These are phyloP conservation scores for Lippia alba DNA, from an alignment of 305 asterid species.

Conservation along the genomic window DNA sequence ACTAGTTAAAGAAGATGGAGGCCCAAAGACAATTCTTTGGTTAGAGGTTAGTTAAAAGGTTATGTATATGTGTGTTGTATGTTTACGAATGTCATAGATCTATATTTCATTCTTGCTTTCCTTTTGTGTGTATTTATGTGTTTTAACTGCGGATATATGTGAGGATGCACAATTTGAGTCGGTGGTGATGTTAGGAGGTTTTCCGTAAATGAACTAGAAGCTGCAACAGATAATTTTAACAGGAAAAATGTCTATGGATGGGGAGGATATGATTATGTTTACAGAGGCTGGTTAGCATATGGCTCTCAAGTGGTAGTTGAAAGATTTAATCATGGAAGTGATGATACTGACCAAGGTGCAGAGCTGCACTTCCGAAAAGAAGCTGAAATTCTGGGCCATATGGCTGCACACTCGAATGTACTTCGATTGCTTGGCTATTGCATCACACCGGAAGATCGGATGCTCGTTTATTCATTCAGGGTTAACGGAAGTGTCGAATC, in stretches of 20 bases:
- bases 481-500: slow-evolving; percentile 60
- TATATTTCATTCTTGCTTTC: neutral
- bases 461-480: slow-evolving; percentile 68
- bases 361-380: slow-evolving; percentile 20
- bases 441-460: slow-evolving; percentile 65
- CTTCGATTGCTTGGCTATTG: slow-evolving; percentile 65
- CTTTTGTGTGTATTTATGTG: no score
- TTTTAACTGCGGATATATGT: neutral
- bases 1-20: neutral
- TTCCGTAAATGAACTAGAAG: slow-evolving; percentile 59
- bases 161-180: slow-evolving; percentile 59
- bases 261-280: slow-evolving; percentile 64
- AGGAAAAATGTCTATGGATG: slow-evolving; percentile 45
- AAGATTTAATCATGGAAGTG: slow-evolving; percentile 59
- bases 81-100: neutral
- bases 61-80: neutral
- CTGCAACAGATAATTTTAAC: slow-evolving; percentile 65
- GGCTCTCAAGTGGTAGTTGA: slow-evolving; percentile 68
- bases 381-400: slow-evolving; percentile 58
- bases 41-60: neutral
- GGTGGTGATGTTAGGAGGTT: slow-evolving; percentile 54
- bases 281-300: slow-evolving; percentile 42
- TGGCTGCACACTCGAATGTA: slow-evolving; percentile 67
- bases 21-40: neutral
- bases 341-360: neutral